Percentiles rank a stretch among this genome's conserved stretches.
phyloP scores from a whole-genome alignment of 495 filamentous ascomycete genomes.

The Rhypophila decipiens region DNA sequence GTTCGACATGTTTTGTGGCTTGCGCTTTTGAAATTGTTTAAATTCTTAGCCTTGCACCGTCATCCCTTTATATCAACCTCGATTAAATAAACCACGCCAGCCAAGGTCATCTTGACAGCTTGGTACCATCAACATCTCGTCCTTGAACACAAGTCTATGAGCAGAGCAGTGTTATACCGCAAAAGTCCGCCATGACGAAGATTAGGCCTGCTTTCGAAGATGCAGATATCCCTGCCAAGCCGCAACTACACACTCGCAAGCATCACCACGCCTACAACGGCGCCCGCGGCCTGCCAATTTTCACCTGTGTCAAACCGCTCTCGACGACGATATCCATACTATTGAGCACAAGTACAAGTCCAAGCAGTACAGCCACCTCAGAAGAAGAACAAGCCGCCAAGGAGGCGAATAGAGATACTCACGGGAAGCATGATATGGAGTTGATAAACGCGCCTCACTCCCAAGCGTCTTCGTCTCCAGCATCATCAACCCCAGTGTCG shows the following conservation, averaged over 20 bases:
- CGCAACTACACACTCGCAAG: slow-evolving; percentile 23
- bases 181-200: slow-evolving; percentile 5
- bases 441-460: too few species aligned
- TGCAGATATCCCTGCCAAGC: slow-evolving; percentile 13
- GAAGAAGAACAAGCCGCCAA: not conserved
- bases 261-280: slow-evolving; percentile 27
- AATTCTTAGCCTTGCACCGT: too few species aligned
- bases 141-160: not conserved
- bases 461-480: too few species aligned
- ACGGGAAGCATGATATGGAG: too few species aligned
- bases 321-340: too few species aligned
- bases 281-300: slow-evolving; percentile 10
- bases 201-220: slow-evolving; percentile 4
- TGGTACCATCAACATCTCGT: not conserved
- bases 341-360: not conserved
- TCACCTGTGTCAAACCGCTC: slow-evolving; percentile 5
- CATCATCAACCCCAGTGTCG: too few species aligned
- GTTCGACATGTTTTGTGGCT: too few species aligned
- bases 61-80: too few species aligned
- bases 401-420: not conserved
- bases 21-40: too few species aligned
- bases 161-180: not conserved
- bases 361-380: not conserved
- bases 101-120: not conserved
- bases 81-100: not conserved